A percentile compares a stretch with the other conserved stretches of the same genome.
These are phyloP conservation scores for Kickxella alabastrina DNA, from an alignment of 192 early-diverging fungal genomes.

Conservation along the genomic window DNA sequence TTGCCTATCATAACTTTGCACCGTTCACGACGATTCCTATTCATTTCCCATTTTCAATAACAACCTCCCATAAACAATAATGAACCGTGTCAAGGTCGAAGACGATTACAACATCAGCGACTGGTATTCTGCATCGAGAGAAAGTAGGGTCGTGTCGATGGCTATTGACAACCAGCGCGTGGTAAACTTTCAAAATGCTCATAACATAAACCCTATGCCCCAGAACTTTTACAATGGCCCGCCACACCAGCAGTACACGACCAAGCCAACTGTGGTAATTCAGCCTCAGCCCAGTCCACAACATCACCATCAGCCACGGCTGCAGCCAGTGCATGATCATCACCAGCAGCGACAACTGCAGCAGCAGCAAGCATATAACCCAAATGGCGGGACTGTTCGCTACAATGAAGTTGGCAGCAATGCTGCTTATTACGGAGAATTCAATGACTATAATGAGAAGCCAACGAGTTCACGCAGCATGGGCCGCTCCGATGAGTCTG, in stretches of 20 bases:
- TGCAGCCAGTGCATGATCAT: conserved; percentile 8
- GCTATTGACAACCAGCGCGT: conserved; percentile 15
- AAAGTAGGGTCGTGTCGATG: conserved; percentile 21
- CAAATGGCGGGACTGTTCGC: not conserved
- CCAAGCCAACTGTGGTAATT: not conserved
- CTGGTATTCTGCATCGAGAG: conserved; percentile 40
- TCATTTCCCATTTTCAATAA: too few relatives aligned
- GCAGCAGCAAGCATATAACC: not conserved
- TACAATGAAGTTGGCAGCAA: not conserved
- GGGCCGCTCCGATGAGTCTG: not conserved
- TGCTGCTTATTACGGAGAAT: conserved; percentile 1
- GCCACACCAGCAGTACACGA: conserved; percentile 4
- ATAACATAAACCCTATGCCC: conserved; percentile 7
- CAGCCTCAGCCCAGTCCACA: not conserved
- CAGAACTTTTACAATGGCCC: not conserved
- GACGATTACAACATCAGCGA: conserved; percentile 26
- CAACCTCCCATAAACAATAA: not conserved
- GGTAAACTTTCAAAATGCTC: conserved; percentile 3
- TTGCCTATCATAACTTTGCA: too few relatives aligned
- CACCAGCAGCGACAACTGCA: conserved; percentile 11
- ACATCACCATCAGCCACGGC: conserved; percentile 6
- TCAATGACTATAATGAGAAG: conserved; percentile 3
- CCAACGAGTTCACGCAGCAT: conserved; percentile 3
- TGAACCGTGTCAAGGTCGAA: conserved; percentile 13
- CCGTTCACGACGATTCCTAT: too few relatives aligned